These are phyloP conservation scores for Fusarium mundagurra DNA, from an alignment of 2,329 filamentous ascomycete species.

Conservation along the genomic window DNA sequence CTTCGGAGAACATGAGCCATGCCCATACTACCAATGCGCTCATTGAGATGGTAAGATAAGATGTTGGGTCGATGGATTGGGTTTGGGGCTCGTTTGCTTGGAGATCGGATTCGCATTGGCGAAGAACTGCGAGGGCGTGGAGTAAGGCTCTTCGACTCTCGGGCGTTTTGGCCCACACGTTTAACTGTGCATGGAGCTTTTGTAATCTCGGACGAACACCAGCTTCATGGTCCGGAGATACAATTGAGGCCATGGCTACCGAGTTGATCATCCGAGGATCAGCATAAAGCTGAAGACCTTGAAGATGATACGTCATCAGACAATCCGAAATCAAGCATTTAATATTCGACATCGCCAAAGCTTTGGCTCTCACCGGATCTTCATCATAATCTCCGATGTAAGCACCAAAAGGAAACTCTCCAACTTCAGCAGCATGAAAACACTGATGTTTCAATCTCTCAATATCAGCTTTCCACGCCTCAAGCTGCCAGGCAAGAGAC, in stretches of 20 bases:
- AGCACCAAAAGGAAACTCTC: constrained; percentile 36
- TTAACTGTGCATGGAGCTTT: constrained; percentile 33
- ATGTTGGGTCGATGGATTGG: constrained; percentile 46
- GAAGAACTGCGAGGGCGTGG: constrained; percentile 48
- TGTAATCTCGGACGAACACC: constrained; percentile 28
- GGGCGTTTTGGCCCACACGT: constrained; percentile 45
- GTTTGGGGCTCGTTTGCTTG: constrained; percentile 24
- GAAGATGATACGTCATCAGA: constrained; percentile 50
- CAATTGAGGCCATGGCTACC: constrained; percentile 33
- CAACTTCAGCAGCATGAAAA: constrained; percentile 12
- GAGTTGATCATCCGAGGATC: constrained; percentile 47
- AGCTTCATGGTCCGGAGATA: constrained; percentile 15
- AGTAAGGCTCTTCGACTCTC: constrained; percentile 47
- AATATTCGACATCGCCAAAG: constrained; percentile 41
- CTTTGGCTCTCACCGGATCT: constrained; percentile 35
- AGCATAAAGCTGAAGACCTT: constrained; percentile 49
- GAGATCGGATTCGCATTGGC: constrained; percentile 38
- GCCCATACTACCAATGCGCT: constrained; percentile 50
- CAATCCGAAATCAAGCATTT: constrained; percentile 46
- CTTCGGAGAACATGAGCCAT: constrained; percentile 45
- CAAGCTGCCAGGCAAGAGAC: constrained; percentile 40
- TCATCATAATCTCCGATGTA: constrained; percentile 46
- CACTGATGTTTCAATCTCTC: constrained; percentile 36
- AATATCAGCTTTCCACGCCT: constrained; percentile 41
- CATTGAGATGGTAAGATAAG: constrained; percentile 46